Base-by-base conservation (phyloP, 2,329 filamentous ascomycete genomes). In the Pestalotiopsis sp. region DNA sequence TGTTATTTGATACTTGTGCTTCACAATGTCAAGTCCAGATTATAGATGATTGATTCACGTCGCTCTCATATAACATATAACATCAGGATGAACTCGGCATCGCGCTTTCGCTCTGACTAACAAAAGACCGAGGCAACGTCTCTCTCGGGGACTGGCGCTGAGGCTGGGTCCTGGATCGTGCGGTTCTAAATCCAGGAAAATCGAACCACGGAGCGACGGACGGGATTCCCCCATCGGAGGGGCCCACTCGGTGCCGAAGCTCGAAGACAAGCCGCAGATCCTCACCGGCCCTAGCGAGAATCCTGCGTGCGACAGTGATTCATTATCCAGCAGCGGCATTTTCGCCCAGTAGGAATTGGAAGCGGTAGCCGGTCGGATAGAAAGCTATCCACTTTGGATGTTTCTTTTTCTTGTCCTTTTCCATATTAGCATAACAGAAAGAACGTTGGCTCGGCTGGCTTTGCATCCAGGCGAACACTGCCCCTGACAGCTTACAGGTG, bases 241-340 rank as follows among this genome's bases (percentile, higher is more conserved):
- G 31, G 59, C 59, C 59, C 59, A 61, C 59, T 61, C 59, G 59
- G 59, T 61, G 59, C 59, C 59, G 59, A 61, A 61, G 59, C 57
- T 61, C 59, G 36, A 39, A 39, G 59, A 61, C 59, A 61, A 31
- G 31, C 59, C 59, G 14, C 59, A 36, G 11, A n/a, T 52, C 20
- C n/a, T n/a, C 20, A 17, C 45, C 45, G 45, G 45, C 45, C 45
- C 20, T 52, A 52, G n/a, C 45, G 45, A 36, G 31, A 14, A 39
- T 36, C 17, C 31, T 61, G 59, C 57, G 57, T 27, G 23, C 57
- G 23, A 61, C n/a, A 61, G 45, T 52, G 45, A 52, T 23, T 52
- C 45, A 52, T 52, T 52, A 52, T n/a, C 45, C 17, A n/a, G n/a
- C 45, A 31, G 17, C 45, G 20, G 11, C 11, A n/a, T 52, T 52